Conservation (phyloP, 495 filamentous ascomycete genomes). For the Cairneyella variabilis region DNA sequence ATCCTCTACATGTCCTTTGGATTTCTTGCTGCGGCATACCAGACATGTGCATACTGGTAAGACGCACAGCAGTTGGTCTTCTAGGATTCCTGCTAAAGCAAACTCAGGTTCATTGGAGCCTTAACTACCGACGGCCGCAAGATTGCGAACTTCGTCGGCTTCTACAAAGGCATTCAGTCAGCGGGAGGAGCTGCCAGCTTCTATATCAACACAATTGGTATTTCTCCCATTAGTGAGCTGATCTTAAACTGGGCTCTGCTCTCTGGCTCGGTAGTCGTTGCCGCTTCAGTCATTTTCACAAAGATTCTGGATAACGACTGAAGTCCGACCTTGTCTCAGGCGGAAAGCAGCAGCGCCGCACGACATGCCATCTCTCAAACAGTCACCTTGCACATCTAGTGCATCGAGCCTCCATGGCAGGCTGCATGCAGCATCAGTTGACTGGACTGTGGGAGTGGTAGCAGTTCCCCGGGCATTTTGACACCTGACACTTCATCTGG, state of each 20-base stretch:
- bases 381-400: no score
- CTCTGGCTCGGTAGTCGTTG: conserved; percentile 63
- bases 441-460: no score
- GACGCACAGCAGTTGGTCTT: not conserved
- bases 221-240: conserved; percentile 50
- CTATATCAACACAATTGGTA: conserved; percentile 62
- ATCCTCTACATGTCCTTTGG: conserved; percentile 91
- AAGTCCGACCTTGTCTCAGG: no score
- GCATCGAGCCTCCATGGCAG: no score
- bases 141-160: conserved; percentile 85
- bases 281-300: conserved; percentile 21
- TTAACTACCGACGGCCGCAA: conserved; percentile 84
- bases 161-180: conserved; percentile 92
- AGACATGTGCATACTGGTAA: conserved; percentile 76
- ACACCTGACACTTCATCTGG: no score
- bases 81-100: conserved; percentile 43
- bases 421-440: no score
- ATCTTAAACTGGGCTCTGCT: conserved; percentile 46
- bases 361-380: no score
- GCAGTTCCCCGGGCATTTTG: no score
- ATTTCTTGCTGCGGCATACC: conserved; percentile 81
- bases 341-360: no score
- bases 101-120: conserved; percentile 80
- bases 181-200: conserved; percentile 79
- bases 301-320: not conserved